These are phyloP conservation scores for Fusarium compactum DNA, from an alignment of 2,329 filamentous ascomycete genomes.

Conservation along the genomic window DNA sequence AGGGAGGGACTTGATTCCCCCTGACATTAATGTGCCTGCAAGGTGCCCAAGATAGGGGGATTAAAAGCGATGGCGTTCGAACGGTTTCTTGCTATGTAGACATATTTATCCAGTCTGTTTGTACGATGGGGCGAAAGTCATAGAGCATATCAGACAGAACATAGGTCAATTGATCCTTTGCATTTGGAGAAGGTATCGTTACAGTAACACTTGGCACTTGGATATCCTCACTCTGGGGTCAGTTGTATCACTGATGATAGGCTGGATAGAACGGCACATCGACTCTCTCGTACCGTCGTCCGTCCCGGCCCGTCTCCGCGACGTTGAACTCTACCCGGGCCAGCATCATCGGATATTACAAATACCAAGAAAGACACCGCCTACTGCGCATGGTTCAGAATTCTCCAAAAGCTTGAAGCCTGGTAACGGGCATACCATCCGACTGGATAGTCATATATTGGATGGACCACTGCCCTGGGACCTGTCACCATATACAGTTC, in stretches of 20 bases:
- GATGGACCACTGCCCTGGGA: background rate
- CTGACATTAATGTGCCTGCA: constrained; percentile 27
- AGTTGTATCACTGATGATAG: background rate
- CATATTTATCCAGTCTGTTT: constrained; percentile 25
- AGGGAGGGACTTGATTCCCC: constrained; percentile 21
- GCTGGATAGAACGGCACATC: background rate
- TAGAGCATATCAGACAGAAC: constrained; percentile 21
- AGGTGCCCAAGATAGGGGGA: constrained; percentile 32
- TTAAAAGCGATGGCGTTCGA: constrained; percentile 50
- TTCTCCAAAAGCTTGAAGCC: background rate
- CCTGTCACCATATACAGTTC: background rate
- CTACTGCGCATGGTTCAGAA: background rate
- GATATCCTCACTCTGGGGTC: background rate
- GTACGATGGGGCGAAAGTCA: constrained; percentile 14
- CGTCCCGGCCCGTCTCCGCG: constrained; percentile 11
- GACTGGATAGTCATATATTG: constrained; percentile 12
- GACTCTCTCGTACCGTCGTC: background rate
- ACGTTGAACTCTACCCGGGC: background rate
- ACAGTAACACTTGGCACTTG: constrained; percentile 2
- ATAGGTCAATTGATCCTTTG: constrained; percentile 30
- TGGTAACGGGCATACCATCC: background rate
- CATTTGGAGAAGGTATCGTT: background rate
- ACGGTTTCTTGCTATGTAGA: constrained; percentile 43
- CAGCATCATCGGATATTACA: background rate
- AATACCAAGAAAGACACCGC: background rate